Base-by-base conservation (phyloP, 2,329 filamentous ascomycete genomes). In the Bipolaris bicolor region DNA sequence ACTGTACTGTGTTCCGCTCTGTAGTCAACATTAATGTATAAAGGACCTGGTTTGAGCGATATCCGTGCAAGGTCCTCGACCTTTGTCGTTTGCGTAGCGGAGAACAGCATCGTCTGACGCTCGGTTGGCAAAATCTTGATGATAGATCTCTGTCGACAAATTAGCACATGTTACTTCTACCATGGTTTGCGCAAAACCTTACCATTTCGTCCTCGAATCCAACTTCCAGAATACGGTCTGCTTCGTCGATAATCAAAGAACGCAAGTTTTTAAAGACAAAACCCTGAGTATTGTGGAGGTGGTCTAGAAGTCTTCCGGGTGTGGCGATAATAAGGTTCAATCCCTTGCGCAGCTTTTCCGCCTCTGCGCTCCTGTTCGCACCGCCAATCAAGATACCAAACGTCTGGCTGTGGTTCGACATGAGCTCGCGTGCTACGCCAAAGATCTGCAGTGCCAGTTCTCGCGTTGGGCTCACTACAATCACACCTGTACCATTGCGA, bases 141-240 rank as follows among this genome's bases (percentile, higher is more conserved):
- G 67, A 99, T 97, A 76, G 96, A 90, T 63, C 91, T 86, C 43
- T 46, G 26, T 16, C 26, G 15, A 5, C 1, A 16, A 46, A 13
- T 46, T 46, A 46, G 43, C 43, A 7, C 26, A 33, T 20, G 29
- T 20, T 11, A 16, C 43, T 7, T 18, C 10, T 10, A 46, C 26
- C 2, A 31, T 18, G 11, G 3, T 46, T 20, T 46, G n/a, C 29
- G 16, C 16, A 31, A 4, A 46, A 16, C 7, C 43, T 6, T 33
- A 46, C 43, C 90, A 99, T 97, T 80, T 99, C 95, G 72, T 98
- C 95, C 78, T 99, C 95, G 83, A 99, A 99, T 69, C 95, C 94
- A 61, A 97, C 91, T 80, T 99, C 95, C 43, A 99, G 82, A 62
- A 99, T 97, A 46, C 95, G 89, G 76, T 99, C 95, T 16, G 95